A percentile compares a stretch with the other conserved stretches of the same genome.
phyloP scores from a whole-genome alignment of 306 rosid genomes.

The Vigna unguiculata region DNA sequence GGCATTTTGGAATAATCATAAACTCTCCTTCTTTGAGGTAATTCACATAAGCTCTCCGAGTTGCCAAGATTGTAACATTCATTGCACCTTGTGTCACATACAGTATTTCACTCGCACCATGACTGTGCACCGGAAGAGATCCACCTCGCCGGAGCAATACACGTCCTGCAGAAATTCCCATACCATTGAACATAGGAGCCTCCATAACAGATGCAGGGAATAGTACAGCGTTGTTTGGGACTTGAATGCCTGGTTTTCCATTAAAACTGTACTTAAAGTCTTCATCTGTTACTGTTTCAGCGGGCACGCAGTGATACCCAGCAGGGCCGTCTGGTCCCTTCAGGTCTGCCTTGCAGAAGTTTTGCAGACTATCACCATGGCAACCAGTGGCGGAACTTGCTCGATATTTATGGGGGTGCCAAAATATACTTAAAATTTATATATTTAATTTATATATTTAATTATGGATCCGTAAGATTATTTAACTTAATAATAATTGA shows the following conservation, averaged over 20 bases:
- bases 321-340: conserved; percentile 52
- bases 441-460: too few species aligned
- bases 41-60: not conserved
- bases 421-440: too few species aligned
- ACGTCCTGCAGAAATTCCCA: not conserved
- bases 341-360: conserved; percentile 65
- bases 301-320: conserved; percentile 51
- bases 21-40: not conserved
- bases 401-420: too few species aligned
- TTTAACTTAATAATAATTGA: too few species aligned
- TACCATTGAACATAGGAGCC: not conserved
- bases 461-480: too few species aligned
- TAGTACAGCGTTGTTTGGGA: not conserved
- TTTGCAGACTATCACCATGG: conserved; percentile 38
- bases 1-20: not conserved
- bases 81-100: rapidly evolving
- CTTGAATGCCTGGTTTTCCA: too few species aligned
- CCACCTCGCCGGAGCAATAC: not conserved
- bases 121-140: not conserved
- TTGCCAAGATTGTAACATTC: not conserved
- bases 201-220: not conserved
- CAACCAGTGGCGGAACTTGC: too few species aligned
- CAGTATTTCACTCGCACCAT: not conserved
- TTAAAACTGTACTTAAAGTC: not conserved
- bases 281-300: not conserved